Base-by-base conservation (phyloP, 805 yeast genomes). In the Grigorovia yakushimaensis region DNA sequence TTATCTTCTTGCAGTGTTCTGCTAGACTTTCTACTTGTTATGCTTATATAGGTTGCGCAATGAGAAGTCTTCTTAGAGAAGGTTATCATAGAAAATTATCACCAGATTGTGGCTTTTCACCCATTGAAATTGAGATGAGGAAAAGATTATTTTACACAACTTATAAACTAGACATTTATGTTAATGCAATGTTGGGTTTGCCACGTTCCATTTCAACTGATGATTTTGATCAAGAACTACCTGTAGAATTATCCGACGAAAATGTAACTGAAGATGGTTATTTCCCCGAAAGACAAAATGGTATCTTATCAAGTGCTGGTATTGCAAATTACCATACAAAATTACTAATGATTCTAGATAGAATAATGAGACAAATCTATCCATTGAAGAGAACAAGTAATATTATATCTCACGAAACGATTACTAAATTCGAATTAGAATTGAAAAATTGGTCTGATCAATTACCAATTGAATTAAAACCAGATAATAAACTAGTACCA, bases 1-100 rank as follows among this genome's bases (percentile, higher is more conserved):
- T 87, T 39, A 73, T 88, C 52, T 88, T 88, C 62, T 69, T 89
- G 46, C 96, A 88, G 64, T 88, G 58, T 60, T 84, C 95, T 2
- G 95, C 96, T 0, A 72, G 95, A 48, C 69, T 88, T 46, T 84
- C 95, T 0, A 87, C 95, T 0, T 88, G 96, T 64, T 88, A 88
- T 63, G 81, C 95, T 0, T 88, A 87, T 63, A 85, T 88, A 53
- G 96, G 96, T 8, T 83, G 87, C 42, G 96, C 95, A 0, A 69
- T 88, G 53, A 71, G 96, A 58, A 82, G 91, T 40, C 94, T 95
- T 0, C 64, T 88, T 45, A 74, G 94, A 56, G 89, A 87, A 57
- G 96, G 96, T 0, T 69, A 85, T 23, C 97, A 88, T 61, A 68
- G 95, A 49, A 79, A 79, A 53, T 73, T 87, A 35, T 77, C 77